Conservation (phyloP, 1,284 basidiomycete genomes). For the Ceratobasidium theobromae region DNA sequence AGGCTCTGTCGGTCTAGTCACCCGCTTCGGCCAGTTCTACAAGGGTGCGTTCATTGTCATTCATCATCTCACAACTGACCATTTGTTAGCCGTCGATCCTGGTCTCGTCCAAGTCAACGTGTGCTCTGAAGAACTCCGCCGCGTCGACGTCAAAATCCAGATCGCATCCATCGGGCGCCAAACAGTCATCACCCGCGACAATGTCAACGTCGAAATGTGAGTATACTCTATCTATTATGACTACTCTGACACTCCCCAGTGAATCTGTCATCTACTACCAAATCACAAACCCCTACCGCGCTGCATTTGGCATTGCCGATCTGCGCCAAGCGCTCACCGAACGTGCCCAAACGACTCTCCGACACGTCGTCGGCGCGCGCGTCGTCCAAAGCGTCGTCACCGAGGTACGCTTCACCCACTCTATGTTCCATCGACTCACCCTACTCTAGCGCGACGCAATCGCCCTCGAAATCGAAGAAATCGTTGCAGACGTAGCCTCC, state of each 20-base stretch:
- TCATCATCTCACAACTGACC: background rate
- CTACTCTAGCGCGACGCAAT: constrained; percentile 88
- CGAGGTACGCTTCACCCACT: constrained; percentile 39
- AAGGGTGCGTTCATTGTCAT: constrained; percentile 46
- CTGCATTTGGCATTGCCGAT: constrained; percentile 89
- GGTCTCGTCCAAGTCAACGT: constrained; percentile 91
- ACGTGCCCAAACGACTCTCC: constrained; percentile 92
- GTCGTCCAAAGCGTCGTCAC: constrained; percentile 80
- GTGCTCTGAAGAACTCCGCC: constrained; percentile 79
- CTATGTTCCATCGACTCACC: constrained; percentile 42
- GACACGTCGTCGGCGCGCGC: constrained; percentile 91
- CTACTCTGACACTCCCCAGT: background rate
- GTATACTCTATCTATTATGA: constrained; percentile 36
- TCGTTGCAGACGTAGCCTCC: constrained; percentile 82
- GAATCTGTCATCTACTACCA: constrained; percentile 93
- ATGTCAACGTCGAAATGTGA: constrained; percentile 83
- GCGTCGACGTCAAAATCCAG: constrained; percentile 94
- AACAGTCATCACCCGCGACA: constrained; percentile 61
- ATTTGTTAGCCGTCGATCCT: constrained; percentile 72
- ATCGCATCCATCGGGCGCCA: constrained; percentile 67
- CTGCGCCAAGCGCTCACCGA: constrained; percentile 86
- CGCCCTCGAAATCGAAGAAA: constrained; percentile 93
- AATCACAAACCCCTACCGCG: constrained; percentile 69
- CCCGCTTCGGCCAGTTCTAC: constrained; percentile 93
- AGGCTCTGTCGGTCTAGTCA: constrained; percentile 86